Evolutionary conservation across 306 rosid genomes (phyloP), one percentile per base, ranked within the genome.

Genomic region (Vigna nakashimae): DNA sequence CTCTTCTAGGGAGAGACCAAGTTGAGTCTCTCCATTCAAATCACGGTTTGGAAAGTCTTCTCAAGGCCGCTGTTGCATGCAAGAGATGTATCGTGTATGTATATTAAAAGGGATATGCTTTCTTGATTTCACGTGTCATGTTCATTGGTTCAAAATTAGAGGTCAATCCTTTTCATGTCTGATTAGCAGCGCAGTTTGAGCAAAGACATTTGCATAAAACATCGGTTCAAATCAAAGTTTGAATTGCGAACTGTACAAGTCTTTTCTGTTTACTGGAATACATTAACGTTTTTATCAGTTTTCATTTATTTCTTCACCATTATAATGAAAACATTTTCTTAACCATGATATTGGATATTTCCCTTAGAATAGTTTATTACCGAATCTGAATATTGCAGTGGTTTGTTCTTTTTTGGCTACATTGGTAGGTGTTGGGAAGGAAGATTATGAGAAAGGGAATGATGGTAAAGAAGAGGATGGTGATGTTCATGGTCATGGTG

Each of bases 1-100:
- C 60, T 88, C 98, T 55, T 85, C 94, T 67, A 79, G 93, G 82
- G 91, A 89, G 64, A 78, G 90, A 69, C 81, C 87, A 9, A 89
- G 85, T 69, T 91, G 89, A 53, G 86, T 65, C 3, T 60, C 32
- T 69, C 72, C 69, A 57, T 73, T 79, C 84, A 65, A 78, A 73
- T 79, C 58, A 49, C 73, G 65, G 77, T 74, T 71, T 16, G 50
- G 64, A 67, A 65, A 45, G 80, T 81, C 65, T 73, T 49, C 48
- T 46, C 48, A 62, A 18, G 68, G 50, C 45, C 84, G 50, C n/a
- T 66, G 64, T 51, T 66, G 64, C 58, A 77, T 46, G 66, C 70
- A 69, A 73, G 67, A 56, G 14, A 43, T 80, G 80, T 57, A 34
- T 80, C 15, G 43, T 74, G 82, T 69, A 43, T 80, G 82, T 69